Conservation (phyloP, 2,329 filamentous ascomycete genomes). For the Colletotrichum tabaci region DNA sequence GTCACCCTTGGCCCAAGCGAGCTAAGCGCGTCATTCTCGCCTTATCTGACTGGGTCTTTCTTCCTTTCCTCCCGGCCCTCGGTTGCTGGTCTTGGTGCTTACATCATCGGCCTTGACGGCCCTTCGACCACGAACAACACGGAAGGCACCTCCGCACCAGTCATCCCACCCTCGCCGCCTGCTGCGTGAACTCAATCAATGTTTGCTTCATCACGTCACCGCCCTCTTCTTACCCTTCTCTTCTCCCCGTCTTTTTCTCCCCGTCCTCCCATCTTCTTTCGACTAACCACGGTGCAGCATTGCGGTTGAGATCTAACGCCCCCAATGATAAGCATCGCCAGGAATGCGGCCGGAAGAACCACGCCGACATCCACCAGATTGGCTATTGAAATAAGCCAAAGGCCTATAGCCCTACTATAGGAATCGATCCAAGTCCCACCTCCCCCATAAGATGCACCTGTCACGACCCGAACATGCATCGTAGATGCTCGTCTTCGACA, state of each 20-base stretch:
- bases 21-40: conserved; percentile 10
- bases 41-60: conserved; percentile 7
- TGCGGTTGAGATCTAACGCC: background rate
- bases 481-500: too few relatives aligned
- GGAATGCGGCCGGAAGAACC: background rate
- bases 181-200: conserved; percentile 28
- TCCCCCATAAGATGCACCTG: too few relatives aligned
- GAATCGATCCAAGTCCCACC: too few relatives aligned
- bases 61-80: too few relatives aligned
- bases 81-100: background rate
- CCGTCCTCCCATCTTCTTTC: background rate
- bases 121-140: background rate
- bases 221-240: background rate
- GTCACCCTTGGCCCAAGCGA: background rate
- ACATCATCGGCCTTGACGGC: background rate
- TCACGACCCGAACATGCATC: too few relatives aligned
- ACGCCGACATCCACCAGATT: too few relatives aligned
- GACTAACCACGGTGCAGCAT: background rate
- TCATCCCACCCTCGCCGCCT: conserved; percentile 19
- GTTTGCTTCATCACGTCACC: conserved; percentile 13
- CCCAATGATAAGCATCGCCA: background rate
- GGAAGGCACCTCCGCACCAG: conserved; percentile 10
- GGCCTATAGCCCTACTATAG: too few relatives aligned
- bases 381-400: too few relatives aligned
- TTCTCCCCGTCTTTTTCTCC: background rate